A percentile compares a stretch with the other conserved stretches of the same genome.
These are phyloP conservation scores for Hemileccinum impolitum DNA, from an alignment of 768 basidiomycete genomes.

Conservation along the genomic window DNA sequence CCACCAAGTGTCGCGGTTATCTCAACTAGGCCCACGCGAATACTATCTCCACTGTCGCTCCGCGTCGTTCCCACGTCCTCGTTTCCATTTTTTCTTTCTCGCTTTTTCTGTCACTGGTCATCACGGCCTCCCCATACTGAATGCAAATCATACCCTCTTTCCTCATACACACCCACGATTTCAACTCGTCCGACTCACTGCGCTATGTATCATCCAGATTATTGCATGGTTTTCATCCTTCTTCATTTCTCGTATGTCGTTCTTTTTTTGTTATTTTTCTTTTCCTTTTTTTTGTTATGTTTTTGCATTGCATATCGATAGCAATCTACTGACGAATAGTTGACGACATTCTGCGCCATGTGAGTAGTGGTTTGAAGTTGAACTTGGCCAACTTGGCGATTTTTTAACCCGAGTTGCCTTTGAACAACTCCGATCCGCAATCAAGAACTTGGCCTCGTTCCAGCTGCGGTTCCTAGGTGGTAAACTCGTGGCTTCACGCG, in stretches of 20 bases:
- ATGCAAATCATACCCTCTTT: conserved; percentile 21
- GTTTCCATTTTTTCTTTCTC: not conserved
- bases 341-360: not conserved
- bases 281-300: conserved; percentile 1
- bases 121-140: conserved; percentile 3
- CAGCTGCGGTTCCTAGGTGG: too few species aligned
- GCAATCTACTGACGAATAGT: conserved; percentile 12
- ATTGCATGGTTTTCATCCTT: conserved; percentile 18
- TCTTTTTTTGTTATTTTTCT: not conserved
- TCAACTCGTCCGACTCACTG: conserved; percentile 18
- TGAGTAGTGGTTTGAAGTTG: not conserved
- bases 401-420: too few species aligned
- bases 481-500: too few species aligned
- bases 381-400: not conserved
- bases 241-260: not conserved
- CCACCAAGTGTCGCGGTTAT: conserved; percentile 88
- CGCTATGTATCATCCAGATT: conserved; percentile 30
- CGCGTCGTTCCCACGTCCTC: not conserved
- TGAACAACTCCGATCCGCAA: too few species aligned
- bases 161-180: conserved; percentile 8
- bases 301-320: conserved; percentile 7
- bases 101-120: conserved; percentile 5
- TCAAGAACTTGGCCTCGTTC: too few species aligned
- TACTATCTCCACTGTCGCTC: not conserved
- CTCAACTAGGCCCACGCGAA: conserved; percentile 68